These are phyloP conservation scores for Colletotrichum kahawae DNA, from an alignment of 2,329 filamentous ascomycete genomes.

Conservation along the genomic window DNA sequence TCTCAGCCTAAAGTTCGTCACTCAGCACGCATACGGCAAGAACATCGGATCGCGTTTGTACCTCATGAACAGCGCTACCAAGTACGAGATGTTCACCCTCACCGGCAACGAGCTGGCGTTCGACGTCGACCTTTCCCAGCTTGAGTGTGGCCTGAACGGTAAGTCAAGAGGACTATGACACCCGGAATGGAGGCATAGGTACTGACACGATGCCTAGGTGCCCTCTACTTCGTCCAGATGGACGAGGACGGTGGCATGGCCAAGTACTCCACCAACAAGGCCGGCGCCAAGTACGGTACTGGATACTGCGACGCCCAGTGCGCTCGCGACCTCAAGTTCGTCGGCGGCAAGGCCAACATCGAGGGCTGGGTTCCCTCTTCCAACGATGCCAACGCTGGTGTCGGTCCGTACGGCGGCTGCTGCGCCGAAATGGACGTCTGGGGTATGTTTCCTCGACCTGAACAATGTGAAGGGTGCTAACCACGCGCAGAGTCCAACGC, in stretches of 20 bases:
- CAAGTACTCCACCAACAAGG: constrained; percentile 48
- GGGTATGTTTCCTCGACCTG: constrained; percentile 43
- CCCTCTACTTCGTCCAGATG: constrained; percentile 66
- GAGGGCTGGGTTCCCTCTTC: constrained; percentile 51
- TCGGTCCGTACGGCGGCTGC: constrained; percentile 55
- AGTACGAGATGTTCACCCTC: constrained; percentile 66
- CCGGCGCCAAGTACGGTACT: constrained; percentile 58
- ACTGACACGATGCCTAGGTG: constrained; percentile 40
- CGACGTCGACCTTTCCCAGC: constrained; percentile 67
- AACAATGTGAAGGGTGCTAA: background rate
- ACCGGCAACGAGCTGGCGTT: constrained; percentile 69
- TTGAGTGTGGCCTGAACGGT: constrained; percentile 71
- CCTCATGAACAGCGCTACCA: constrained; percentile 58
- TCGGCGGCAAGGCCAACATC: constrained; percentile 48
- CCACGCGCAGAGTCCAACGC: constrained; percentile 50
- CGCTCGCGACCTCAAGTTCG: constrained; percentile 52
- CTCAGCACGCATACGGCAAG: constrained; percentile 47
- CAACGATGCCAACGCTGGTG: constrained; percentile 56
- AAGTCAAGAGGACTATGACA: background rate
- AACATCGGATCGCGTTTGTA: constrained; percentile 59
- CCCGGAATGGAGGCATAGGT: rapidly evolving
- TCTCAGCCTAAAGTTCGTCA: constrained; percentile 57
- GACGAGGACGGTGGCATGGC: constrained; percentile 54
- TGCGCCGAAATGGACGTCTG: constrained; percentile 65
- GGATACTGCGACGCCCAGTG: constrained; percentile 58